Evolutionary conservation across 331 rosid species (phyloP), one percentile per base, ranked within the genome.

Genomic region (Cucumis variabilis): DNA sequence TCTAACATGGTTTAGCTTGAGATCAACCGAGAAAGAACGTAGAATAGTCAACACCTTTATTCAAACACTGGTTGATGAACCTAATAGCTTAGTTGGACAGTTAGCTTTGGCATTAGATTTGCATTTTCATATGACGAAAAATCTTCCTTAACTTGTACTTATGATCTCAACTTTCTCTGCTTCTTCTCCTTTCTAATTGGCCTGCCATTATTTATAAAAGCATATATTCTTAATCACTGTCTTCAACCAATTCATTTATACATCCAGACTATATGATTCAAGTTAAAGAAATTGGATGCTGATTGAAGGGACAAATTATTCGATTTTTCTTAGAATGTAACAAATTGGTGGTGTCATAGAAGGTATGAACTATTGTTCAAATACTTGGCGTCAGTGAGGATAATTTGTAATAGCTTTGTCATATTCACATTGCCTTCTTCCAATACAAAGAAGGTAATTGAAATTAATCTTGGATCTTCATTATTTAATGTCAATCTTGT

Each of bases 141-240:
- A 81, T 28, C 66, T 87, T 53, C 51, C 9, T 81, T 55, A 27
- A 30, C 86, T 82, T 33, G 53, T 58, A 81, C 84, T 79, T 25
- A 25, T 37, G 41, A 37, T 51, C 66, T 48, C 55, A 25, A 67
- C 10, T 25, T 79, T 37, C 73, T 60, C 55, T 82, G 86, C 86
- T 33, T 84, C 85, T 30, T 30, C 88, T 84, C 90, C 85, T 90
- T 91, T 89, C 93, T 90, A 93, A 93, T 91, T 89, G 90, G 58
- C 88, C 90, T 94, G 89, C 92, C 92, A 87, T 89, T 92, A 79
- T 74, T 93, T 81, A 95, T 94, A 92, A 95, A 95, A 94, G 94
- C 98, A 94, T 92, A 93, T 93, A 90, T 95, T 89, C 91, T 87
- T 88, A 88, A 92, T 93, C 98, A 91, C 92, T 83, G 75, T 91